These are phyloP conservation scores for Yamadazyma endophytica DNA, from an alignment of 805 yeast genomes.

Conservation along the genomic window DNA sequence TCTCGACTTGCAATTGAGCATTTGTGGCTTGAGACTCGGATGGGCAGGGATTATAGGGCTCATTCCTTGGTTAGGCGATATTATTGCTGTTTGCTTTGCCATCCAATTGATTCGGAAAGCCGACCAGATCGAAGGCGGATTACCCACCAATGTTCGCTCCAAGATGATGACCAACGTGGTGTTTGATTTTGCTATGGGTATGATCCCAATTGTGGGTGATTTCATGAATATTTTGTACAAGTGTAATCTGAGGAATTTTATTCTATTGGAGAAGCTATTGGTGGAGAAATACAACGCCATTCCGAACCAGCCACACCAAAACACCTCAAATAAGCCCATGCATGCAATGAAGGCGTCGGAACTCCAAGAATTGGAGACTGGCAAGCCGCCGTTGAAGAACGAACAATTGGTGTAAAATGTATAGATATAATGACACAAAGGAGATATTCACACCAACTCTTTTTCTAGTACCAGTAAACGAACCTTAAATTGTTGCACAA, in stretches of 20 bases:
- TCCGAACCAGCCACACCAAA: neutral
- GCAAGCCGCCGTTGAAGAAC: conserved; percentile 4
- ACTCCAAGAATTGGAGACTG: conserved; percentile 1
- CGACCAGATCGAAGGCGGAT: conserved; percentile 32
- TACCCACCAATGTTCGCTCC: conserved; percentile 25
- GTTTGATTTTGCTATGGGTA: conserved; percentile 38
- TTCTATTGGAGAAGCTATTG: conserved; percentile 39
- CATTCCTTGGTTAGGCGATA: conserved; percentile 39
- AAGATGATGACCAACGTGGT: conserved; percentile 35
- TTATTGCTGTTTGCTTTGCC: conserved; percentile 26
- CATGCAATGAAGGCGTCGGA: conserved; percentile 4
- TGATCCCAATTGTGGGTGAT: conserved; percentile 75
- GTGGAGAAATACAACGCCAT: conserved; percentile 23
- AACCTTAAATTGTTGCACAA: conserved; percentile 37
- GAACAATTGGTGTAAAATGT: conserved; percentile 8
- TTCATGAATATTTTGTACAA: conserved; percentile 67
- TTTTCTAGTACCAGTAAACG: conserved; percentile 33
- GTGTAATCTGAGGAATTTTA: conserved; percentile 71
- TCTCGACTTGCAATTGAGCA: conserved; percentile 34
- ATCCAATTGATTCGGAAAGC: conserved; percentile 28
- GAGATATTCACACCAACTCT: no score
- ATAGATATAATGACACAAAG: no score
- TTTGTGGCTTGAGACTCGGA: conserved; percentile 38
- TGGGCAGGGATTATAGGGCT: conserved; percentile 42
- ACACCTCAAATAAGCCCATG: conserved; percentile 1